Evolutionary conservation across 768 basidiomycete species (phyloP), one percentile per base, ranked within the genome.

Genomic region (Gloeopeniophorella convolvens): DNA sequence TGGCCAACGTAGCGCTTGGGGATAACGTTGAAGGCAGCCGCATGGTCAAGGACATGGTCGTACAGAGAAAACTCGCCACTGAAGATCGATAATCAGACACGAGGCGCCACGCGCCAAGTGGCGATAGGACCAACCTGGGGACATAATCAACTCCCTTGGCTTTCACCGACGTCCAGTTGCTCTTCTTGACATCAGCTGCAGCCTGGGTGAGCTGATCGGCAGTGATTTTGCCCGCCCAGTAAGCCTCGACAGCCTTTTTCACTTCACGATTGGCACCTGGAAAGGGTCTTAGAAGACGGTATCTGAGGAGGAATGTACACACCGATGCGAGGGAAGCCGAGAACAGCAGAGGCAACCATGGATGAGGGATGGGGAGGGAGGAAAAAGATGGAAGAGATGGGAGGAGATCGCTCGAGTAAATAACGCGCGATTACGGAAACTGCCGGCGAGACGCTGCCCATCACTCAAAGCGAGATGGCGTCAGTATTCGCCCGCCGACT

Each of bases 61-160:
- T 97, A 99, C 55, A 99, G 82, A 28, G 96, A 88, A 70, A 99
- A 99, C 66, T 98, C 96, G 63, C 95, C 95, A 63, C 96, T 99
- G 62, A 41, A 59, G 31, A 43, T 54, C 24, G 47, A 43, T 47
- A 27, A 46, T 55, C 16, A 54, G 39, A 49, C 40, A 40, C 51
- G 34, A 32, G 53, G 59, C 48, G 37, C 50, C 45, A 48, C 58
- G 58, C 51, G 30, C 30, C 33, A 45, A 42, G 45, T 40, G 48
- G 52, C 33, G n/a, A n/a, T n/a, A n/a, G n/a, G n/a, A 26, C 78
- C 48, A 56, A 94, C 95, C 92, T 94, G 46, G 95, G 92, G 68
- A 98, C 75, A 63, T 83, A 77, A 66, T 95, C 88, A 56, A 97
- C 94, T 49, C 89, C 86, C 61, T 81, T 79, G 41, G 76, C 72